These are phyloP conservation scores for Euphrasia arctica DNA, from an alignment of 305 asterid genomes.

Conservation along the genomic window DNA sequence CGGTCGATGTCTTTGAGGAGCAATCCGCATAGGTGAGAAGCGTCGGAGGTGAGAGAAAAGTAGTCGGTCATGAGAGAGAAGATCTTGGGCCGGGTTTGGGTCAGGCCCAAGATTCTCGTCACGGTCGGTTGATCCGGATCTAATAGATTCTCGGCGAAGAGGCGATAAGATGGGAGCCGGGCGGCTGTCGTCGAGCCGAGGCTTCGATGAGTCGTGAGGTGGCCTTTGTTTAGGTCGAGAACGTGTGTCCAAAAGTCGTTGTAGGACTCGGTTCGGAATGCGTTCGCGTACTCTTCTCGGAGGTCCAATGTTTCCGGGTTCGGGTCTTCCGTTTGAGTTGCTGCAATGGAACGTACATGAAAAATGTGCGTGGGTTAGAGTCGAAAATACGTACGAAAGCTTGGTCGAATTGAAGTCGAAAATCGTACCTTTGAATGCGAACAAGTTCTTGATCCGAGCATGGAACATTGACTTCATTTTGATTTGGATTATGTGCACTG, in stretches of 20 bases:
- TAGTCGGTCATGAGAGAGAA: conserved; percentile 40
- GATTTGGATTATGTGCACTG: neutral
- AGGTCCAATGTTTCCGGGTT: conserved; percentile 44
- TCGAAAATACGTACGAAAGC: too few species aligned
- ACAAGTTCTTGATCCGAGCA: conserved; percentile 34
- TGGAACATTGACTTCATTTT: conserved; percentile 36
- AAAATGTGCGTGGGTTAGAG: too few species aligned
- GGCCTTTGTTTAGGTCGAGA: conserved; percentile 43
- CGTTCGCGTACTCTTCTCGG: conserved; percentile 81
- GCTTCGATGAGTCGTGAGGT: conserved; percentile 36
- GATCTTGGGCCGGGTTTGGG: conserved; percentile 33
- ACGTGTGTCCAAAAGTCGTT: conserved; percentile 68
- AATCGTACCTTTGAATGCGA: conserved; percentile 31
- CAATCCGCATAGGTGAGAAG: conserved; percentile 60
- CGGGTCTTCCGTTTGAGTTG: conserved; percentile 26
- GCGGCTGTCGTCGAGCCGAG: conserved; percentile 66
- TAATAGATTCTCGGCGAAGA: conserved; percentile 68
- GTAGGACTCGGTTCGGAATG: conserved; percentile 84
- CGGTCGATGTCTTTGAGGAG: conserved; percentile 61
- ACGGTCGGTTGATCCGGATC: conserved; percentile 68
- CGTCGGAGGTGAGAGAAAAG: conserved; percentile 52
- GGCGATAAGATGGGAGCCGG: conserved; percentile 80
- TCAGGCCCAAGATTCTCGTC: conserved; percentile 35
- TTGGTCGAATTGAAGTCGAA: neutral
- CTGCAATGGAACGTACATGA: too few species aligned